A percentile compares a stretch with the other conserved stretches of the same genome.
These are phyloP conservation scores for Candida morakotiae DNA, from an alignment of 805 yeast species.

Conservation along the genomic window DNA sequence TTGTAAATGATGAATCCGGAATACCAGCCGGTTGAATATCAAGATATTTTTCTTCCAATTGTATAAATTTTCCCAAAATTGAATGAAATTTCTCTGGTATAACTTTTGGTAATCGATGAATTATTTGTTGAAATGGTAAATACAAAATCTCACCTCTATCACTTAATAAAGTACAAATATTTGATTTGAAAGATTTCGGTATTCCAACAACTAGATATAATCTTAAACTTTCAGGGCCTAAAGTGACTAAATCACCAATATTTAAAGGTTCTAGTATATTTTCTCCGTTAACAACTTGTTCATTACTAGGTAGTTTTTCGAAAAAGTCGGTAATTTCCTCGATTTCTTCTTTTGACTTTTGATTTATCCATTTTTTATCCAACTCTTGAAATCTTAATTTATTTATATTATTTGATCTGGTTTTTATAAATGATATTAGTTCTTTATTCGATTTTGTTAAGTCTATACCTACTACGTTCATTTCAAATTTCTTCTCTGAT, in stretches of 20 bases:
- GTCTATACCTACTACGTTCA: constrained; percentile 49
- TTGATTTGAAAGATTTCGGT: constrained; percentile 47
- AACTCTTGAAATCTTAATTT: not conserved
- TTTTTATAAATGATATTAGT: not conserved
- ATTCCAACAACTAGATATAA: constrained; percentile 52
- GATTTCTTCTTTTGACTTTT: not conserved
- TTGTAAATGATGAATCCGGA: constrained; percentile 26
- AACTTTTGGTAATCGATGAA: constrained; percentile 51
- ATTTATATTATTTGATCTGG: not conserved
- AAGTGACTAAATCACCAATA: constrained; percentile 63
- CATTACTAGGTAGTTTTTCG: constrained; percentile 1
- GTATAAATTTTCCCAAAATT: constrained; percentile 20
- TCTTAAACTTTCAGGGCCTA: constrained; percentile 41
- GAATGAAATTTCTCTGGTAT: constrained; percentile 29
- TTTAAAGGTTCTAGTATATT: constrained; percentile 8
- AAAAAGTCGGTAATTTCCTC: not conserved
- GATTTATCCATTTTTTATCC: not conserved
- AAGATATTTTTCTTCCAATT: constrained; percentile 25
- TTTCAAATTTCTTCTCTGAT: constrained; percentile 8
- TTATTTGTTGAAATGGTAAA: constrained; percentile 41
- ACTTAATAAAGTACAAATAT: constrained; percentile 53
- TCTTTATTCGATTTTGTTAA: constrained; percentile 1
- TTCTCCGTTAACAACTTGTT: not conserved
- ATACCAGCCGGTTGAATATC: constrained; percentile 37
- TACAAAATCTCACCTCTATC: constrained; percentile 55